Percentiles rank a stretch among this genome's conserved stretches.
phyloP scores from a whole-genome alignment of 768 basidiomycete species.

The Boletus coccyginus region DNA sequence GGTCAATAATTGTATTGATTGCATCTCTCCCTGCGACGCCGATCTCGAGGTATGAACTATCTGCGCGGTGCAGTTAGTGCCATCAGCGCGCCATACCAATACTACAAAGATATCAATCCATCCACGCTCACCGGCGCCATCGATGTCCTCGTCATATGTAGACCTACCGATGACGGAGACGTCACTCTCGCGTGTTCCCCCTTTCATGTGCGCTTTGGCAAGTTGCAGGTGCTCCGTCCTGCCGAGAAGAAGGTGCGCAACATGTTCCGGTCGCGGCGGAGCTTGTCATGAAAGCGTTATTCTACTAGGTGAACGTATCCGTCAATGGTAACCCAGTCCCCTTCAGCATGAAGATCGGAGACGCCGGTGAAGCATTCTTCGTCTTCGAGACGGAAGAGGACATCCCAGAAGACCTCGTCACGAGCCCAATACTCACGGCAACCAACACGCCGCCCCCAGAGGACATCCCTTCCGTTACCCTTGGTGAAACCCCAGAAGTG shows the following conservation, averaged over 20 bases:
- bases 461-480: slow-evolving; percentile 26
- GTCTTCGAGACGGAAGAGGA: slow-evolving; percentile 97
- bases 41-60: slow-evolving; percentile 65
- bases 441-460: slow-evolving; percentile 36
- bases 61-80: slow-evolving; percentile 82
- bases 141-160: slow-evolving; percentile 94
- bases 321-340: slow-evolving; percentile 87
- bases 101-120: slow-evolving; percentile 94
- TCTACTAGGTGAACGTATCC: slow-evolving; percentile 75
- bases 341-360: slow-evolving; percentile 97
- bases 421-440: slow-evolving; percentile 82
- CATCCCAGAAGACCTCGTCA: slow-evolving; percentile 89
- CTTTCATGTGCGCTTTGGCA: slow-evolving; percentile 97
- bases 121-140: slow-evolving; percentile 97
- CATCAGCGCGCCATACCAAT: slow-evolving; percentile 84
- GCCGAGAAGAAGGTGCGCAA: slow-evolving; percentile 82
- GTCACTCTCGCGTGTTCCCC: slow-evolving; percentile 85
- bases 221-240: slow-evolving; percentile 92
- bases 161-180: slow-evolving; percentile 59
- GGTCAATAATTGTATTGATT: not conserved
- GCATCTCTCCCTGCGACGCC: not conserved
- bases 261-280: not conserved
- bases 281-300: not conserved
- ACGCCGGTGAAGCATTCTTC: slow-evolving; percentile 98
- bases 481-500: slow-evolving; percentile 14